Evolutionary conservation across 2,329 filamentous ascomycete species (phyloP).

Genomic region (Fusarium sp.): DNA sequence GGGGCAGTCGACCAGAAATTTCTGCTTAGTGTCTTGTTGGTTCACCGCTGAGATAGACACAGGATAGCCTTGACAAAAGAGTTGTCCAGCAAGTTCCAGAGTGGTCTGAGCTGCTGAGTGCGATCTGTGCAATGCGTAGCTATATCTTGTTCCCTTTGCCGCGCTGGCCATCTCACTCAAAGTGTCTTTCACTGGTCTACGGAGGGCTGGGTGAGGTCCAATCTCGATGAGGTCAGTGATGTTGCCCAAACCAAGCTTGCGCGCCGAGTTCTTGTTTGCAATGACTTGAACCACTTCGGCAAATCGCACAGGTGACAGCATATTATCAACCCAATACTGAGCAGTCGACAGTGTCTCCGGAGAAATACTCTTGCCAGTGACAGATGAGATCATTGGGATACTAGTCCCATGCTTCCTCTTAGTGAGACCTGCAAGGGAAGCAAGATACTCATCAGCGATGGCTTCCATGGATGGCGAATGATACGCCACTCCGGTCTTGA

Average conservation of each 20-base stretch:
- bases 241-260: not conserved
- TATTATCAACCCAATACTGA: conserved; percentile 56
- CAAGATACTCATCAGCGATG: conserved; percentile 57
- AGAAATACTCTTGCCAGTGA: conserved; percentile 52
- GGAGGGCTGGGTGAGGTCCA: conserved; percentile 41
- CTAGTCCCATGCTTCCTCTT: not conserved
- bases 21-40: not conserved
- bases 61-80: not conserved
- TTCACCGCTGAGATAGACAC: not conserved
- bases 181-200: conserved; percentile 33
- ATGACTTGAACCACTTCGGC: conserved; percentile 44
- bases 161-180: not conserved
- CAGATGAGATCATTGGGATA: conserved; percentile 51
- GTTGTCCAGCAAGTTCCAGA: not conserved
- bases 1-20: not conserved
- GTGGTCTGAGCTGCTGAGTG: not conserved
- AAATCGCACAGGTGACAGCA: conserved; percentile 53
- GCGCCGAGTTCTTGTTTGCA: not conserved
- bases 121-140: not conserved
- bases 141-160: not conserved
- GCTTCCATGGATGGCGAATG: conserved; percentile 63
- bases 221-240: conserved; percentile 38
- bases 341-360: conserved; percentile 49
- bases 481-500: conserved; percentile 61
- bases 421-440: conserved; percentile 28